Conservation (phyloP, 257 asterid genomes). For the Gentiana dahurica region DNA sequence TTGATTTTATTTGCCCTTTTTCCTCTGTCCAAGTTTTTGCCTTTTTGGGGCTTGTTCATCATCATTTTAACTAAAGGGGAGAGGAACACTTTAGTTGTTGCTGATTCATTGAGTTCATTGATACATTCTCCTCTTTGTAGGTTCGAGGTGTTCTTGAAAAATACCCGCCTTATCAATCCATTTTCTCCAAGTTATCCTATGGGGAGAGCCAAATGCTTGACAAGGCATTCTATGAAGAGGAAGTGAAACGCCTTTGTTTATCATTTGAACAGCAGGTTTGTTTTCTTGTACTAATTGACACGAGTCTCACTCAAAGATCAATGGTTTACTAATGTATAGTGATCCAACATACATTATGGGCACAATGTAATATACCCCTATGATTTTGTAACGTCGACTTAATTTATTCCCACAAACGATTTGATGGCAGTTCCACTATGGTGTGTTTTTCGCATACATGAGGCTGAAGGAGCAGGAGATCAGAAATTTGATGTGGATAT, state of each 20-base stretch:
- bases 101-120: neutral
- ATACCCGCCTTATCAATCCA: constrained; percentile 83
- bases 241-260: constrained; percentile 88
- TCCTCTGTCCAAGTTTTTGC: too few species aligned
- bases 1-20: too few species aligned
- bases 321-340: too few species aligned
- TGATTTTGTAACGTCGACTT: too few species aligned
- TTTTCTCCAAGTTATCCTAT: constrained; percentile 67
- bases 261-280: constrained; percentile 95
- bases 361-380: too few species aligned
- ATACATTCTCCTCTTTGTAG: constrained; percentile 25
- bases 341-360: too few species aligned
- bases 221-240: constrained; percentile 96
- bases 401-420: too few species aligned
- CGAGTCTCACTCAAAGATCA: too few species aligned
- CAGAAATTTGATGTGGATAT: constrained; percentile 93
- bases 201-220: constrained; percentile 98
- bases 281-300: neutral
- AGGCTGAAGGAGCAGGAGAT: constrained; percentile 92
- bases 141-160: constrained; percentile 88
- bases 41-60: too few species aligned
- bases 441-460: constrained; percentile 79
- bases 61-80: too few species aligned
- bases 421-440: constrained; percentile 68
- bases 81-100: neutral